Percentiles rank a stretch among this genome's conserved stretches.
Evolutionary conservation across 768 basidiomycete genomes (phyloP).

Genomic region (Candolleomyces efflorescens): DNA sequence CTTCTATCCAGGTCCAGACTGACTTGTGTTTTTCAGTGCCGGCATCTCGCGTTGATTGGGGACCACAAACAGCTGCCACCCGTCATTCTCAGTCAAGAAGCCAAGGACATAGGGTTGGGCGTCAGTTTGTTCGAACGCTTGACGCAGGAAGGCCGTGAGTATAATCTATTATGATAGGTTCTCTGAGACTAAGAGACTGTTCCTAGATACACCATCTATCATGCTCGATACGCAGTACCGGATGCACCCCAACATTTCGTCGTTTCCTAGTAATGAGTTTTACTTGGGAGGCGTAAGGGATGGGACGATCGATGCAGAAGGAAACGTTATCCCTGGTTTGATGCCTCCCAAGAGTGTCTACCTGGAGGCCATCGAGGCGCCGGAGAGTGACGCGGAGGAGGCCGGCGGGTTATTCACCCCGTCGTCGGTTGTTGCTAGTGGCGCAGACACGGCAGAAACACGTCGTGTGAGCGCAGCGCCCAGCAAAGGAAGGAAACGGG

Average conservation of each 20-base stretch:
- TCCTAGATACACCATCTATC: slow-evolving; percentile 76
- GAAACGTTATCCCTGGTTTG: slow-evolving; percentile 47
- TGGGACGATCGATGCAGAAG: slow-evolving; percentile 60
- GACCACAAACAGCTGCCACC: slow-evolving; percentile 96
- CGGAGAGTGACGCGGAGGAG: slow-evolving; percentile 27
- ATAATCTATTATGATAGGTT: neutral
- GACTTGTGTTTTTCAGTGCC: slow-evolving; percentile 44
- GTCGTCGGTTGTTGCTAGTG: no score
- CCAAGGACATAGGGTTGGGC: slow-evolving; percentile 66
- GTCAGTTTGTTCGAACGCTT: slow-evolving; percentile 87
- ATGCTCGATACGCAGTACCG: slow-evolving; percentile 96
- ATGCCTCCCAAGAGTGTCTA: slow-evolving; percentile 44
- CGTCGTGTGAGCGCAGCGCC: no score
- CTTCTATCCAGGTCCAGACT: neutral
- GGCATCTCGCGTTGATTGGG: slow-evolving; percentile 86
- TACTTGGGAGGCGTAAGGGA: slow-evolving; percentile 69
- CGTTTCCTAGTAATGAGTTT: slow-evolving; percentile 82
- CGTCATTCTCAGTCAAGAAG: slow-evolving; percentile 75
- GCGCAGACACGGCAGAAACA: no score
- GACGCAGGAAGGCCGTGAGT: slow-evolving; percentile 75
- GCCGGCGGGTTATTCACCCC: neutral
- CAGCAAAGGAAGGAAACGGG: no score
- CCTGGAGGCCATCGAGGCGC: slow-evolving; percentile 4
- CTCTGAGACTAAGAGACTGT: neutral
- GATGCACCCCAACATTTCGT: slow-evolving; percentile 90